Percentiles rank a stretch among this genome's conserved stretches.
Conservation (phyloP, 805 yeast genomes). For the Monosporozyma aerobia region DNA sequence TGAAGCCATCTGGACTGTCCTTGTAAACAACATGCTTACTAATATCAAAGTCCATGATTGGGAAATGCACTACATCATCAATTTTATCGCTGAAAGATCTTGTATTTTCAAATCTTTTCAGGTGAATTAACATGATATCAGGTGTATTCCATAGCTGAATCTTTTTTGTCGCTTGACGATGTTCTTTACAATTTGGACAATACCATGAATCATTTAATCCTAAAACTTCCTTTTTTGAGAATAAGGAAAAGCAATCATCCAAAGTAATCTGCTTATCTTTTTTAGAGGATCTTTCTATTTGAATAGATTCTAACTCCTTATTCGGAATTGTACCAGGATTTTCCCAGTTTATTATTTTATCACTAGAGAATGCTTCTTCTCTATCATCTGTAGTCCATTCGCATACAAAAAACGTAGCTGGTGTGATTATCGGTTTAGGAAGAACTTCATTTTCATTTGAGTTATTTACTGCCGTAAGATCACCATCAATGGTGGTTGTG, state of each 20-base stretch:
- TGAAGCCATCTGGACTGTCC: constrained; percentile 20
- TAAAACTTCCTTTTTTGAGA: constrained; percentile 73
- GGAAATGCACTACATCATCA: constrained; percentile 76
- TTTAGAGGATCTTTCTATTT: constrained; percentile 22
- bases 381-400: constrained; percentile 52
- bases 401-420: constrained; percentile 42
- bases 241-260: constrained; percentile 64
- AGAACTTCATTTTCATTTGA: background rate
- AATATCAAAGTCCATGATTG: constrained; percentile 74
- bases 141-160: constrained; percentile 93
- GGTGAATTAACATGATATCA: constrained; percentile 79
- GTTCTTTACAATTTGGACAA: constrained; percentile 83
- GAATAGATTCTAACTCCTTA: constrained; percentile 44
- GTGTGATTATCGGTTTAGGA: background rate
- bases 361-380: constrained; percentile 44
- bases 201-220: constrained; percentile 91
- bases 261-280: constrained; percentile 42
- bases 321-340: constrained; percentile 42
- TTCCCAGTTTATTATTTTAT: constrained; percentile 50
- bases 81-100: constrained; percentile 84
- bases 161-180: constrained; percentile 81
- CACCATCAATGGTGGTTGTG: background rate
- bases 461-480: background rate
- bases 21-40: constrained; percentile 41
- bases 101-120: constrained; percentile 82